Conservation (phyloP, 1,139 yeast species). For the Lodderomyces pseudojiufengensis region DNA sequence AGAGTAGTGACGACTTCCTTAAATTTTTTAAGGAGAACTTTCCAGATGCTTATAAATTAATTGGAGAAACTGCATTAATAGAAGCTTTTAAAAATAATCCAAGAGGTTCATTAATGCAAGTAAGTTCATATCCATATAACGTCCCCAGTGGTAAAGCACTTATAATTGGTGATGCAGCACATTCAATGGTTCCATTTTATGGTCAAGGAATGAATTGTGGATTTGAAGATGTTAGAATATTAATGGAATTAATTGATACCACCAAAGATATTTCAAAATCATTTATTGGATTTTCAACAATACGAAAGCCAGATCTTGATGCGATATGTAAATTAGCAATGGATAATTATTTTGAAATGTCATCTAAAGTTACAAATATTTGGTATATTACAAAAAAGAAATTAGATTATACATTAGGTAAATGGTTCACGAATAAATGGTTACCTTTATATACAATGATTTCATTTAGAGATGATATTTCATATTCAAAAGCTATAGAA, state of each 20-base stretch:
- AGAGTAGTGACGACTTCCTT: conserved; percentile 40
- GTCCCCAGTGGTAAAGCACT: conserved; percentile 58
- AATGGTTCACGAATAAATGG: conserved; percentile 51
- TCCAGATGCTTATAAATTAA: conserved; percentile 68
- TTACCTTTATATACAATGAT: conserved; percentile 90
- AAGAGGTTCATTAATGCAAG: conserved; percentile 70
- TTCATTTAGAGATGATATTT: conserved; percentile 78
- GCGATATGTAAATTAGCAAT: conserved; percentile 79
- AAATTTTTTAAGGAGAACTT: conserved; percentile 59
- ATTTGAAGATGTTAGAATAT: conserved; percentile 77
- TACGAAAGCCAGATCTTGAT: conserved; percentile 61
- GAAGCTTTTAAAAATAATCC: conserved; percentile 60
- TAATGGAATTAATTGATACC: conserved; percentile 54
- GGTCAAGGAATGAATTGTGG: conserved; percentile 99
- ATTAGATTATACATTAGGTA: conserved; percentile 64
- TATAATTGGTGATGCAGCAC: conserved; percentile 90
- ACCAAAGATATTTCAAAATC: conserved; percentile 43
- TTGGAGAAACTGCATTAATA: conserved; percentile 56
- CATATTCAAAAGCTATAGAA: conserved; percentile 68
- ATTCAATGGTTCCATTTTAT: conserved; percentile 94
- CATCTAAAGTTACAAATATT: conserved; percentile 70
- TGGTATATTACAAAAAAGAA: conserved; percentile 62
- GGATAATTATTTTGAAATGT: conserved; percentile 84
- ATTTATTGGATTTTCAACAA: conserved; percentile 52
- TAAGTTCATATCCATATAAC: conserved; percentile 67